These are phyloP conservation scores for Neurospora hispaniola DNA, from an alignment of 495 filamentous ascomycete genomes.

Conservation along the genomic window DNA sequence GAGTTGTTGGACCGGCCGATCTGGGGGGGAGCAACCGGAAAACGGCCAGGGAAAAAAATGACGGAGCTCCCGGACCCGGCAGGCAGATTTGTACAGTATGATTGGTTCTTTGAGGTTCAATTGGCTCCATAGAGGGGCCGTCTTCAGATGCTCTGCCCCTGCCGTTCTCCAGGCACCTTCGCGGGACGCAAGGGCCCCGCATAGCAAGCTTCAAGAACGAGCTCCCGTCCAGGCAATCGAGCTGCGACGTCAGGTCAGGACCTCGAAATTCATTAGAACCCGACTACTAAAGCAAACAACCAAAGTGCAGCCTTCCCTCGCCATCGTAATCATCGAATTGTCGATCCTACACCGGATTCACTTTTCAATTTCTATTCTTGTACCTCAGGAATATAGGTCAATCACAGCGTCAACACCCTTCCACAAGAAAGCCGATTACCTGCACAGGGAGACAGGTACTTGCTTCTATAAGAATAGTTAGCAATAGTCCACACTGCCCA, in stretches of 20 bases:
- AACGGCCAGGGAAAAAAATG: neutral
- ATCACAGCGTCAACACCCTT: neutral
- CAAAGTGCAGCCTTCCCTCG: neutral
- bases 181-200: neutral
- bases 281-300: neutral
- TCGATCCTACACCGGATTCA: neutral
- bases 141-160: neutral
- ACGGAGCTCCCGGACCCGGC: constrained; percentile 2
- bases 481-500: neutral
- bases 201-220: neutral
- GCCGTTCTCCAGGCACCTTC: neutral
- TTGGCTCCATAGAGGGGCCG: neutral
- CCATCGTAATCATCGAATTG: neutral
- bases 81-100: neutral
- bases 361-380: neutral
- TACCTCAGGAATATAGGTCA: neutral
- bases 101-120: neutral
- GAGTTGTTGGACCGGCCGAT: neutral
- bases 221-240: neutral
- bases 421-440: neutral
- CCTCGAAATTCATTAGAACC: neutral
- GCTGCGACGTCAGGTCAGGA: neutral
- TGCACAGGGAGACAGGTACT: neutral
- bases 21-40: neutral
- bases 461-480: neutral